A percentile compares a stretch with the other conserved stretches of the same genome.
Conservation (phyloP, 495 filamentous ascomycete species). For the Massariosphaeria phaeospora region DNA sequence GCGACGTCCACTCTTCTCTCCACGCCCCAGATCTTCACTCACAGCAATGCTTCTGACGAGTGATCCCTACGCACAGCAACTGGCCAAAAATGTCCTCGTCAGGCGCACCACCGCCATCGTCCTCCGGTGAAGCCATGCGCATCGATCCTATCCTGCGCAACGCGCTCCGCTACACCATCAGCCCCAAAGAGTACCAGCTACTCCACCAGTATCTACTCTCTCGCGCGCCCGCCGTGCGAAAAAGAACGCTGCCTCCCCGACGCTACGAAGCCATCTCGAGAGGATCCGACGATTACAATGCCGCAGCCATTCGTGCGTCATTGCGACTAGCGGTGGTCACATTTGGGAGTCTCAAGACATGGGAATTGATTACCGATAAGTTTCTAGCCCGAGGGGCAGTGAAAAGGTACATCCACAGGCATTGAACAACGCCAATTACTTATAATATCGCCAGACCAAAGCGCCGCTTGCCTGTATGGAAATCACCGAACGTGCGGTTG, state of each 20-base stretch:
- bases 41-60: slow-evolving; percentile 1
- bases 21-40: neutral
- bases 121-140: slow-evolving; percentile 20
- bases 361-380: slow-evolving; percentile 50
- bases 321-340: slow-evolving; percentile 71
- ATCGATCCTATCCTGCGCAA: slow-evolving; percentile 65
- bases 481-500: slow-evolving; percentile 67
- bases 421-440: neutral
- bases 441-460: slow-evolving; percentile 31
- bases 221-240: slow-evolving; percentile 53
- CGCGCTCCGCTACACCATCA: slow-evolving; percentile 75
- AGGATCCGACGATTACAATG: slow-evolving; percentile 66
- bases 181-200: slow-evolving; percentile 74
- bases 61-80: neutral
- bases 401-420: slow-evolving; percentile 38
- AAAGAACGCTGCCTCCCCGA: slow-evolving; percentile 56
- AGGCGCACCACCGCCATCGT: slow-evolving; percentile 9
- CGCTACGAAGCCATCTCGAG: slow-evolving; percentile 49
- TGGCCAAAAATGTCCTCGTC: slow-evolving; percentile 17
- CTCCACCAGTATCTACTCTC: slow-evolving; percentile 74
- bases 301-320: slow-evolving; percentile 69
- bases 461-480: slow-evolving; percentile 52
- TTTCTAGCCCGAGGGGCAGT: slow-evolving; percentile 39
- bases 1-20: neutral
- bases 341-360: slow-evolving; percentile 63